phyloP scores from a whole-genome alignment of 306 rosid genomes.

The Comarum palustre region DNA sequence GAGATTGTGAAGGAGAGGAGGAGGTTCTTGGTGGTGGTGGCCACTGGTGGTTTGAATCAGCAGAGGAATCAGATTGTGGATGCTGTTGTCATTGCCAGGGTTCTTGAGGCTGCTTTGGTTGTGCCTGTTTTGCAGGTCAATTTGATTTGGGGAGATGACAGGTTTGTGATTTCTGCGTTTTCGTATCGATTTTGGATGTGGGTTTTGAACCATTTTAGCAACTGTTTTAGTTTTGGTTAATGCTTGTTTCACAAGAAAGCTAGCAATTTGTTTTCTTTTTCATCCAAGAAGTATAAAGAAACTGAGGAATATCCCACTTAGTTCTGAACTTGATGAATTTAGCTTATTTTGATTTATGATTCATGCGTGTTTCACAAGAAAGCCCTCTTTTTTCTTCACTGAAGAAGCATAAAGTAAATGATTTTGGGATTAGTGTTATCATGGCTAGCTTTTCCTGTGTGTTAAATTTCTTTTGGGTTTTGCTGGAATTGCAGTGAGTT shows the following conservation, averaged over 20 bases:
- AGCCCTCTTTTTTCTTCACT: not conserved
- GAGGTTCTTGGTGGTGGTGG: constrained; percentile 53
- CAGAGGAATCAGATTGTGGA: constrained; percentile 60
- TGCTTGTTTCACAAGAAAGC: constrained; percentile 11
- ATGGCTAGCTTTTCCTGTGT: constrained; percentile 1
- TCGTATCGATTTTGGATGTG: not conserved
- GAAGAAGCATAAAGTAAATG: constrained; percentile 2
- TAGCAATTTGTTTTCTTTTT: not conserved
- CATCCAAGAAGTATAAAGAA: not conserved
- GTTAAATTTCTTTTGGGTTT: not conserved
- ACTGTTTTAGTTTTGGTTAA: not conserved
- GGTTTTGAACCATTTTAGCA: not conserved
- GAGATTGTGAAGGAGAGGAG: constrained; percentile 38
- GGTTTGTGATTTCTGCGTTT: constrained; percentile 18
- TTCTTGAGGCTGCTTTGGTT: constrained; percentile 54
- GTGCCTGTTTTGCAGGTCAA: constrained; percentile 53
- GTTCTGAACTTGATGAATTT: not conserved
- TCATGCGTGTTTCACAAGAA: constrained; percentile 1
- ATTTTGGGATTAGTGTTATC: not conserved
- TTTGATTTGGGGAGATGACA: constrained; percentile 53
- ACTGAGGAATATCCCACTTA: not conserved
- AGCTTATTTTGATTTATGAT: not conserved
- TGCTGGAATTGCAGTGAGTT: constrained; percentile 41
- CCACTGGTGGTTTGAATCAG: constrained; percentile 57
- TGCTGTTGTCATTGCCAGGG: constrained; percentile 54